Evolutionary conservation across 2,329 filamentous ascomycete species (phyloP).

Genomic region (Aspergillus thermomutatus): DNA sequence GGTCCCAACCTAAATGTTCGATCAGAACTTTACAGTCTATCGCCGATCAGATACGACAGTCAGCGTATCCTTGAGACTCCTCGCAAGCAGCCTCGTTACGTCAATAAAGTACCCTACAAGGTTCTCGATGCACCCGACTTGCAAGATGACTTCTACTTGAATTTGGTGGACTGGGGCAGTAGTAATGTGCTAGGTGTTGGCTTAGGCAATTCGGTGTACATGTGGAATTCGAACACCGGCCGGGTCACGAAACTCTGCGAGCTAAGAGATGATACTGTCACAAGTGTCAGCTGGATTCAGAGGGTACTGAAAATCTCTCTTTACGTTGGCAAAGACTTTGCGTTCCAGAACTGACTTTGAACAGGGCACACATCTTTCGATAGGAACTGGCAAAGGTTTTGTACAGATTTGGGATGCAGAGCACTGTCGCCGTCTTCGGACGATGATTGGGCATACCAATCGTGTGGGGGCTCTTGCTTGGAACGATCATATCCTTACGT

Average conservation of each 20-base stretch:
- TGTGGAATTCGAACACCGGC: constrained; percentile 94
- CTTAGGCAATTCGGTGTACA: constrained; percentile 88
- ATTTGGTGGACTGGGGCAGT: constrained; percentile 96
- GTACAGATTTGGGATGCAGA: constrained; percentile 98
- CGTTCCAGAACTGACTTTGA: constrained; percentile 9
- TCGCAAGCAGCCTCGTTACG: constrained; percentile 79
- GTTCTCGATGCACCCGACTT: constrained; percentile 94
- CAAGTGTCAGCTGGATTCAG: constrained; percentile 98
- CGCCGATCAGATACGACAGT: constrained; percentile 86
- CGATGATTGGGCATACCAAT: constrained; percentile 94
- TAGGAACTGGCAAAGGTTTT: constrained; percentile 89
- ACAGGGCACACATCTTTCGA: constrained; percentile 84
- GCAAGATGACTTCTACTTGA: constrained; percentile 96
- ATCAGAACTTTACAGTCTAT: constrained; percentile 92
- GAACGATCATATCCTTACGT: constrained; percentile 97
- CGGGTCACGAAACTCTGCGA: constrained; percentile 93
- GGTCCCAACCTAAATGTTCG: constrained; percentile 83
- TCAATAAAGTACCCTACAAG: constrained; percentile 97
- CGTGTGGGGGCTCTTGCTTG: constrained; percentile 91
- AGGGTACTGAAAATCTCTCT: constrained; percentile 45
- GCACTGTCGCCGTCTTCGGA: constrained; percentile 76
- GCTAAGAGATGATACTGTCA: constrained; percentile 87
- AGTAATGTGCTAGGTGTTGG: constrained; percentile 93
- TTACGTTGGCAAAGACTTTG: background rate
- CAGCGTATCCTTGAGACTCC: constrained; percentile 92